These are phyloP conservation scores for Kappamyces sp. DNA, from an alignment of 192 early-diverging fungal genomes.

Conservation along the genomic window DNA sequence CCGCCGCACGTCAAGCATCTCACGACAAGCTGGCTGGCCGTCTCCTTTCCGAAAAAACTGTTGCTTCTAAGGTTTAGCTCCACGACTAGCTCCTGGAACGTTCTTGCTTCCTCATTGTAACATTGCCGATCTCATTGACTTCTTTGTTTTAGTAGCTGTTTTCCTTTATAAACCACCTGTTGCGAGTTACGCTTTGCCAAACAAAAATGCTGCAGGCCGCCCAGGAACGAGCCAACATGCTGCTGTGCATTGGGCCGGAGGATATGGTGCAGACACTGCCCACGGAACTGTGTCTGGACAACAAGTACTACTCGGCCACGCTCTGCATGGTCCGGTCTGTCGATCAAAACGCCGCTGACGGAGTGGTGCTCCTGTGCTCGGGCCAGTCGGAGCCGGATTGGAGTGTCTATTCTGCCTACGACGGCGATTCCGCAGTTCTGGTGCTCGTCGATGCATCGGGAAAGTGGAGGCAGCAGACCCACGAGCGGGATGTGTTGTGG, in stretches of 20 bases:
- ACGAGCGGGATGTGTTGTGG: not conserved
- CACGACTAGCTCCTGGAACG: slow-evolving; percentile 14
- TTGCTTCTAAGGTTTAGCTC: slow-evolving; percentile 62
- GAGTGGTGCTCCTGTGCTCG: not conserved
- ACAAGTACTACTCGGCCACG: slow-evolving; percentile 14
- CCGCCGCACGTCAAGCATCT: slow-evolving; percentile 53
- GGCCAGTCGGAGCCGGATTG: slow-evolving; percentile 1
- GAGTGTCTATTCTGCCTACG: not conserved
- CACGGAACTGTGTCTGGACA: slow-evolving; percentile 10
- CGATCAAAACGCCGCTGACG: not conserved
- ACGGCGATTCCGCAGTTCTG: not conserved
- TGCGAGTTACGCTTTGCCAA: too few relatives aligned
- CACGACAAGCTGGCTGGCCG: slow-evolving; percentile 52
- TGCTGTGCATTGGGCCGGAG: slow-evolving; percentile 2
- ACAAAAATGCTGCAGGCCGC: too few relatives aligned
- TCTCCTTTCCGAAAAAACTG: slow-evolving; percentile 63
- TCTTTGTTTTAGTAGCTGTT: slow-evolving; percentile 10
- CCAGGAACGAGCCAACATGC: not conserved
- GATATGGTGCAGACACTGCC: not conserved
- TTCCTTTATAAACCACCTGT: too few relatives aligned
- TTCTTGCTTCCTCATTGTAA: not conserved
- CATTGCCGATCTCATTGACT: not conserved
- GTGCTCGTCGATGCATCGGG: not conserved
- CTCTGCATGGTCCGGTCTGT: not conserved
- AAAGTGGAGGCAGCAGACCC: not conserved